Evolutionary conservation across 768 basidiomycete species (phyloP).

Genomic region (Tylopilus felleus): DNA sequence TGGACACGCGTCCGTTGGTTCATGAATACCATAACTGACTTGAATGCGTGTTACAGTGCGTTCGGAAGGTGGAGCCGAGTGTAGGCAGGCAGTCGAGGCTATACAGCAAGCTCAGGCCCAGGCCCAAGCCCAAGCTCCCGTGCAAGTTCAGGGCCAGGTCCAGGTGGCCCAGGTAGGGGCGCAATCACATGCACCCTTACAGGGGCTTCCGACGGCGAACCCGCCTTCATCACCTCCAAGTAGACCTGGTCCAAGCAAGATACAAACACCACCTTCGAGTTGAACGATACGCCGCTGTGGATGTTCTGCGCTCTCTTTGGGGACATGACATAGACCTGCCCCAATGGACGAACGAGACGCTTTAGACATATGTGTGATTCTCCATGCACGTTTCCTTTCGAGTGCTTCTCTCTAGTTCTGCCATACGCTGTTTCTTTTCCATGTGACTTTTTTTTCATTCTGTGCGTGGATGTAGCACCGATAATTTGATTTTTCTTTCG

Average conservation of each 20-base stretch:
- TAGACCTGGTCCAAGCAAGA: constrained; percentile 26
- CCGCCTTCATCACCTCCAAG: constrained; percentile 18
- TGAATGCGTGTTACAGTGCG: constrained; percentile 50
- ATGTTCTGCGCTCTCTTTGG: not conserved
- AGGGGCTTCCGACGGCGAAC: constrained; percentile 20
- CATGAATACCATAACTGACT: constrained; percentile 28
- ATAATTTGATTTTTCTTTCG: not conserved
- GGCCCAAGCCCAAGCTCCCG: constrained; percentile 14
- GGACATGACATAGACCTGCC: constrained; percentile 20
- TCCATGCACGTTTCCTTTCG: constrained; percentile 7
- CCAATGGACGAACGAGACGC: constrained; percentile 22
- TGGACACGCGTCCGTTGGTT: constrained; percentile 21
- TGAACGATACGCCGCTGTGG: constrained; percentile 6
- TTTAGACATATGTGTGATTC: constrained; percentile 17
- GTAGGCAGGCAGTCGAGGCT: constrained; percentile 46
- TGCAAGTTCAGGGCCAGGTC: constrained; percentile 20
- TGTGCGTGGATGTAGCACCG: constrained; percentile 7
- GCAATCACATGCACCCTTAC: constrained; percentile 22
- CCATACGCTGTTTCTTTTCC: not conserved
- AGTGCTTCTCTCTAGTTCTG: not conserved
- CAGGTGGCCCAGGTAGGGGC: constrained; percentile 20
- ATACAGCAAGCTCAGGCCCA: constrained; percentile 32
- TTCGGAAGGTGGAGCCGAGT: constrained; percentile 82
- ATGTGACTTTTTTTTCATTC: not conserved
- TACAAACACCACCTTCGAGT: constrained; percentile 18